A percentile compares a stretch with the other conserved stretches of the same genome.
These are phyloP conservation scores for Leishmania guyanensis DNA, from an alignment of 208 protist species.

Conservation along the genomic window DNA sequence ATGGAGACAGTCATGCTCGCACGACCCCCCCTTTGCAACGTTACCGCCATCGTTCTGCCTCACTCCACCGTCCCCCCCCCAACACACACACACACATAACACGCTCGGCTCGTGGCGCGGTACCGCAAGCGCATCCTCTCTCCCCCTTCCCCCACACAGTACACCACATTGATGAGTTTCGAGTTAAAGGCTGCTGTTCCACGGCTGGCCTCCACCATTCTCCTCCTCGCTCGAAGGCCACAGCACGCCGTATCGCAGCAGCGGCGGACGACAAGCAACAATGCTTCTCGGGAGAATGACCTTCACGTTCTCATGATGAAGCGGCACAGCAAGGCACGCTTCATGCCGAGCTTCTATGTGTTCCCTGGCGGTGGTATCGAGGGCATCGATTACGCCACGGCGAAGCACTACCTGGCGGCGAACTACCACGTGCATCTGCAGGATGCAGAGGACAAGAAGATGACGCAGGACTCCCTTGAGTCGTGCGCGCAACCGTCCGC, in stretches of 20 bases:
- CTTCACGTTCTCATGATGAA: constrained; percentile 62
- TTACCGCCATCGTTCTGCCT: constrained; percentile 6
- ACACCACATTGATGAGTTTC: constrained; percentile 8
- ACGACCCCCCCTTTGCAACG: background rate
- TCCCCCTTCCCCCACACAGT: background rate
- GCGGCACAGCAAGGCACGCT: constrained; percentile 59
- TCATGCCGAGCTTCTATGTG: constrained; percentile 59
- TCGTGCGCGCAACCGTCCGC: background rate
- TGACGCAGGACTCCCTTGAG: constrained; percentile 17
- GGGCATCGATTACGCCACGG: constrained; percentile 27
- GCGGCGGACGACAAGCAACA: background rate
- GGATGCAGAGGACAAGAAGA: background rate
- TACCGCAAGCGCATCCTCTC: background rate
- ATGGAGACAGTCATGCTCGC: background rate
- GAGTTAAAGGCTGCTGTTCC: constrained; percentile 25
- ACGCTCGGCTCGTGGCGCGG: background rate
- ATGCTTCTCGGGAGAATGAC: constrained; percentile 15
- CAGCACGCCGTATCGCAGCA: background rate
- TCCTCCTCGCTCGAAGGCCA: constrained; percentile 35
- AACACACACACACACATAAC: background rate
- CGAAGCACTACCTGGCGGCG: constrained; percentile 3
- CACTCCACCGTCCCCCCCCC: background rate
- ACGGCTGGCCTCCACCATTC: constrained; percentile 45
- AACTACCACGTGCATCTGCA: constrained; percentile 2
- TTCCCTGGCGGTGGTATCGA: constrained; percentile 65